A percentile compares a stretch with the other conserved stretches of the same genome.
phyloP scores from a whole-genome alignment of 768 basidiomycete genomes.

The Lactifluus volemus region DNA sequence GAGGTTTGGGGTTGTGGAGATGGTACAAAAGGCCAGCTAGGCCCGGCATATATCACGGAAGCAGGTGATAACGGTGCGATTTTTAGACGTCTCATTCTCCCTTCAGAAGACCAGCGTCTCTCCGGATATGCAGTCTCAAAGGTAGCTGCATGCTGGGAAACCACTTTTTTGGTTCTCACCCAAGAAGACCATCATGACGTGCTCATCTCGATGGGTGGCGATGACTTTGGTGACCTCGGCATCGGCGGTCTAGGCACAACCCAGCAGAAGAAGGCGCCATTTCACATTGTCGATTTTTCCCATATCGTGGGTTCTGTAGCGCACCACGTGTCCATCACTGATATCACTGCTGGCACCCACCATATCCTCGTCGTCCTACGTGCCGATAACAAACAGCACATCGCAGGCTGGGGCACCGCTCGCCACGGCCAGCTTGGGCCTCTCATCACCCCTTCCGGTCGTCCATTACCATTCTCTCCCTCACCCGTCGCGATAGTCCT shows the following conservation, averaged over 20 bases:
- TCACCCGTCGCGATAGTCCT: slow-evolving; percentile 30
- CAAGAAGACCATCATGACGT: slow-evolving; percentile 35
- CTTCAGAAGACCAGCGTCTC: slow-evolving; percentile 30
- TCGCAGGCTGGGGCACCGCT: slow-evolving; percentile 77
- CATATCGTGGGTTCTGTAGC: slow-evolving; percentile 20
- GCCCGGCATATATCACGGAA: slow-evolving; percentile 30
- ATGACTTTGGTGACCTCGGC: slow-evolving; percentile 82
- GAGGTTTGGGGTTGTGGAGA: slow-evolving; percentile 74
- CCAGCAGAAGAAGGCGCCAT: slow-evolving; percentile 17
- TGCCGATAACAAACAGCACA: slow-evolving; percentile 20
- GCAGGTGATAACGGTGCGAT: slow-evolving; percentile 23
- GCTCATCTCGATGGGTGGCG: slow-evolving; percentile 70
- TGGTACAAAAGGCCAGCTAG: slow-evolving; percentile 64
- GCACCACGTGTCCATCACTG: slow-evolving; percentile 28
- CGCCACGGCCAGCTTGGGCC: slow-evolving; percentile 80
- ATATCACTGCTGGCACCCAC: slow-evolving; percentile 57
- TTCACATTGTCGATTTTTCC: slow-evolving; percentile 37
- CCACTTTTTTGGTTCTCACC: slow-evolving; percentile 62
- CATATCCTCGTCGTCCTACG: slow-evolving; percentile 52
- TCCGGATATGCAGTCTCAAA: slow-evolving; percentile 37
- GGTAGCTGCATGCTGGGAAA: slow-evolving; percentile 76
- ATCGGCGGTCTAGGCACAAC: slow-evolving; percentile 28
- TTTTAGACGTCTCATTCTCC: slow-evolving; percentile 43
- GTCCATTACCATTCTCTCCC: slow-evolving; percentile 26
- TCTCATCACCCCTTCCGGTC: slow-evolving; percentile 19